Base-by-base conservation (phyloP, 306 rosid species). In the Vachellia collinsii region DNA sequence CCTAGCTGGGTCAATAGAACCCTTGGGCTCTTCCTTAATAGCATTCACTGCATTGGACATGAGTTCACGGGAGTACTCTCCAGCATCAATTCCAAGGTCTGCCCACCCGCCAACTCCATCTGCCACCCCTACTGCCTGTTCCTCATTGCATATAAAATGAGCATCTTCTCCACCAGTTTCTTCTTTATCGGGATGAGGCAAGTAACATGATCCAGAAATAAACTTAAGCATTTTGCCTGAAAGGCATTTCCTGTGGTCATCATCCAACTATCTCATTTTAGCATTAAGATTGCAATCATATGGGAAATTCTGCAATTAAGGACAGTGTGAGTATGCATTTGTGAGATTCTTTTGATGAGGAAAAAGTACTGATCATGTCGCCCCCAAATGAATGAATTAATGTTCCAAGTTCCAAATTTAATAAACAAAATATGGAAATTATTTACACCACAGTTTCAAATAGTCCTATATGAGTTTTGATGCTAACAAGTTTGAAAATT, bases 61-160 rank as follows among this genome's bases (percentile, higher is more conserved):
- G 74, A 96, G 98, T 83, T 96, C 97, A 43, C 99, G 88, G 51
- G 99, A 96, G 83, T 93, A 96, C 71, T 37, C 74, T 82, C 99
- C 99, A 8, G 99, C 44, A 91, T 96, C 84, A 41, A 96, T 89
- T 72, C 98, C 99, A 48, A 81, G 88, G 76, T 96, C 97, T 73
- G 99, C 98, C 99, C 99, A 96, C 74, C 99, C 99, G 81, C 99
- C 99, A 78, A 96, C 99, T 79, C 99, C 99, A 83, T 96, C 99
- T 7, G 99, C 99, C 87, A 96, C 97, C 58, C 99, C 99, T 66
- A 96, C 68, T 36, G 97, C 99, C 62, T 93, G 97, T 84, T 93
- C 99, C 84, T 96, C 94, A 25, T 84, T 83, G 83, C 99, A 96
- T 76, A 96, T 92, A 74, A 96, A 96, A 89, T 93, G 99, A 71